Evolutionary conservation across 1,139 yeast species (phyloP), one percentile per base, ranked within the genome.

Genomic region (Meyerozyma carpophila): DNA sequence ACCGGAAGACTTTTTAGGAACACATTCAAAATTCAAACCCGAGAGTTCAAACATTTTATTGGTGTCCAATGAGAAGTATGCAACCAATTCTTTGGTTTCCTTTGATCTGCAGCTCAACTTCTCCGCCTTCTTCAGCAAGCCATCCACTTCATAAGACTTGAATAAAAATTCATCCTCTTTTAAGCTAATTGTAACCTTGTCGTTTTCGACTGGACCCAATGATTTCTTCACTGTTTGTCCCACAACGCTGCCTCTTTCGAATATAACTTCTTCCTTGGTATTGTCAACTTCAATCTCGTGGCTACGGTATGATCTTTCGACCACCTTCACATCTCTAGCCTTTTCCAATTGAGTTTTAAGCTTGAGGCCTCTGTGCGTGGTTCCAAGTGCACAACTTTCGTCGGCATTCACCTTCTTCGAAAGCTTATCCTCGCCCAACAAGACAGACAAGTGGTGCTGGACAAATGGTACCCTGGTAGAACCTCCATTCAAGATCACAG

Each of bases 321-420:
- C 59, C 7, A 89, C 72, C 24, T 71, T 68, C 43, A 89, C 73
- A 39, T 79, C 82, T 53, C 79, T 81, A 8, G 84, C 73, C 59
- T 82, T 83, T 52, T 79, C 74, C 73, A 77, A 43, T 31, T 56
- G 51, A 10, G 71, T 66, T 50, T 70, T 72, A 49, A 68, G 59
- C 47, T 65, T 65, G 45, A 90, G 85, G 11, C 94, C 98, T 50
- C 90, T 77, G 40, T 86, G 68, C 11, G 96, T 82, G 5, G 95
- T 82, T 43, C 99, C 99, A 56, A 88, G 73, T 11, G 90, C 96
- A 47, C 89, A 90, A 47, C 97, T 82, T 65, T 93, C 99, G 65
- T 93, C 99, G 0, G 98, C 94, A 62, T 93, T 93, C 41, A 94
- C 95, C 44, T 84, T 88, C 61, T 84, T 90, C n/a, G 96, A 76